Evolutionary conservation across 345 rosid genomes (phyloP).

Genomic region (Litchi chinensis): DNA sequence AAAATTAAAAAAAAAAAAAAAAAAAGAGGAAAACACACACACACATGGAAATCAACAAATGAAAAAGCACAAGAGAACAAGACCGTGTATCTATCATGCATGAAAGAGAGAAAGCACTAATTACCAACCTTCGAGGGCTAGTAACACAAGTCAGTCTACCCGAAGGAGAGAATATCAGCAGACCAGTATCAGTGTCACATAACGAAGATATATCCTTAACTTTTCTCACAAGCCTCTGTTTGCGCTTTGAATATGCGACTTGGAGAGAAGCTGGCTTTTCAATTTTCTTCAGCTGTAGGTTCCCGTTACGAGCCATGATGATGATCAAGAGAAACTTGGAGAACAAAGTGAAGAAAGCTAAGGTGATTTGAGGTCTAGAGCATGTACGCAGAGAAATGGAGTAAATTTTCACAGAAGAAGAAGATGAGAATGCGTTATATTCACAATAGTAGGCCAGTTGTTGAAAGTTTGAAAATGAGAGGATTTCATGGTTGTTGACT

Average conservation of each 20-base stretch:
- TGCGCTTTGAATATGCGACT: slow-evolving; percentile 33
- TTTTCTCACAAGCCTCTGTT: slow-evolving; percentile 33
- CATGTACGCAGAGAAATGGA: not conserved
- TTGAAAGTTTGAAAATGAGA: slow-evolving; percentile 16
- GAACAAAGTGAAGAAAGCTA: not conserved
- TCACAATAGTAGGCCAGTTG: slow-evolving; percentile 13
- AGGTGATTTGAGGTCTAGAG: not conserved
- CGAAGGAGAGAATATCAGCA: slow-evolving; percentile 38
- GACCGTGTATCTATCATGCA: not conserved
- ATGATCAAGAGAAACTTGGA: not conserved
- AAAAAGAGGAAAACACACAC: not conserved
- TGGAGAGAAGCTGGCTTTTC: slow-evolving; percentile 1
- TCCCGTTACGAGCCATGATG: slow-evolving; percentile 23
- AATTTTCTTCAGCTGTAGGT: slow-evolving; percentile 14
- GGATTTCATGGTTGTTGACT: slow-evolving; percentile 1
- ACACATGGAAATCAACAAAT: not conserved
- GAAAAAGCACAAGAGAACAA: not conserved
- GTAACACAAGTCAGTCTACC: slow-evolving; percentile 30
- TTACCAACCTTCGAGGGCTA: slow-evolving; percentile 33
- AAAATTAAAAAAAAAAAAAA: not conserved
- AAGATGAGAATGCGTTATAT: slow-evolving; percentile 12
- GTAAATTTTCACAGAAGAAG: not conserved
- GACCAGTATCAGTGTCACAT: slow-evolving; percentile 30
- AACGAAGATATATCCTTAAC: slow-evolving; percentile 28
- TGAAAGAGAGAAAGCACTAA: not conserved